These are phyloP conservation scores for Hawksworthiomyces lignivorus DNA, from an alignment of 2,329 filamentous ascomycete genomes.

Conservation along the genomic window DNA sequence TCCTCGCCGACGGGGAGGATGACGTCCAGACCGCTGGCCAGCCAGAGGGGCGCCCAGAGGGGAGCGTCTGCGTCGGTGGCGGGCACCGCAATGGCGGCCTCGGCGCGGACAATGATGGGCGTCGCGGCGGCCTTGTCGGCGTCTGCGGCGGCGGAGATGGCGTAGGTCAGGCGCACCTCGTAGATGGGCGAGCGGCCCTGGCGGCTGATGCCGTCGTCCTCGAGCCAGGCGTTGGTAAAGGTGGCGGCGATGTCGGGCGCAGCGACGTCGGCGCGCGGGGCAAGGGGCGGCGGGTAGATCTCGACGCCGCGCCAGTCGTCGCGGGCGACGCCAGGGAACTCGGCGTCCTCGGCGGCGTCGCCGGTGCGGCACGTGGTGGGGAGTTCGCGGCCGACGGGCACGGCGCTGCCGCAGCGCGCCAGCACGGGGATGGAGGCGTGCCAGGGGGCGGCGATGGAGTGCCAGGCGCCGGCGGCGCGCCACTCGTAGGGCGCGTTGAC, in stretches of 20 bases:
- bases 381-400: conserved; percentile 25
- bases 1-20: conserved; percentile 26
- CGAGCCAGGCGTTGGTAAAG: conserved; percentile 22
- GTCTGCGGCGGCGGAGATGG: conserved; percentile 7
- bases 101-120: conserved; percentile 17
- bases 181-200: conserved; percentile 19
- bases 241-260: too few species aligned
- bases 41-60: conserved; percentile 22
- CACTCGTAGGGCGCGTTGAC: conserved; percentile 47
- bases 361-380: conserved; percentile 20
- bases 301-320: conserved; percentile 28
- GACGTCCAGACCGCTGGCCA: conserved; percentile 19
- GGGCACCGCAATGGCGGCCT: conserved; percentile 4
- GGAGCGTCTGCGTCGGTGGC: conserved; percentile 12
- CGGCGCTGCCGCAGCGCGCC: conserved; percentile 23
- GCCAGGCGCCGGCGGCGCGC: conserved; percentile 28
- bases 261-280: too few species aligned
- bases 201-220: conserved; percentile 24
- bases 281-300: conserved; percentile 26
- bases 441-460: conserved; percentile 23
- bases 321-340: conserved; percentile 22
- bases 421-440: conserved; percentile 24
- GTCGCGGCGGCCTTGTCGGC: too few species aligned
- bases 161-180: conserved; percentile 17
- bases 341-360: conserved; percentile 16